Percentiles rank a stretch among this genome's conserved stretches.
phyloP scores from a whole-genome alignment of 345 rosid species.

The Lepidium aucheri region DNA sequence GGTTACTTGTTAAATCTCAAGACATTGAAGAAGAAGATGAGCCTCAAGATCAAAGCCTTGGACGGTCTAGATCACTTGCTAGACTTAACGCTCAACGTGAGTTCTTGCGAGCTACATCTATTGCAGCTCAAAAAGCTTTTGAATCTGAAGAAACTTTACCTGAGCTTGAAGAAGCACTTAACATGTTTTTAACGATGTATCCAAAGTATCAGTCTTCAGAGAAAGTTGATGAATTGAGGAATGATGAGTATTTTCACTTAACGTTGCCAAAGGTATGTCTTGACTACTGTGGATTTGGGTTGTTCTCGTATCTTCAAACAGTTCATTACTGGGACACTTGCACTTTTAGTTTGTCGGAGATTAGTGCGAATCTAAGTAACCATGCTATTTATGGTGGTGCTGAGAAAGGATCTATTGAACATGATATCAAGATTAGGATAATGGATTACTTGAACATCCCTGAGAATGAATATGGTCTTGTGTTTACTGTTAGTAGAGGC shows the following conservation, averaged over 20 bases:
- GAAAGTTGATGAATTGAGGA: slow-evolving; percentile 77
- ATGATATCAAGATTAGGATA: slow-evolving; percentile 82
- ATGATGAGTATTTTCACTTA: slow-evolving; percentile 70
- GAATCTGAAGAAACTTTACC: slow-evolving; percentile 71
- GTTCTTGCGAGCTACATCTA: slow-evolving; percentile 83
- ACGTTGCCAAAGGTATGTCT: slow-evolving; percentile 91
- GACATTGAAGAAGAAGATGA: slow-evolving; percentile 56
- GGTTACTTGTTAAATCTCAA: slow-evolving; percentile 76
- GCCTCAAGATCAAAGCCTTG: slow-evolving; percentile 59
- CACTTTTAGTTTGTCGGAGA: slow-evolving; percentile 91
- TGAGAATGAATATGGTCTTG: slow-evolving; percentile 95
- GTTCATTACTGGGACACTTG: slow-evolving; percentile 96
- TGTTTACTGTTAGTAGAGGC: slow-evolving; percentile 99
- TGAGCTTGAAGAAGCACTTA: slow-evolving; percentile 49
- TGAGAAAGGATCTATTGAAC: slow-evolving; percentile 79
- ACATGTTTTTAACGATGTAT: slow-evolving; percentile 76
- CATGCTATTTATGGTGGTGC: slow-evolving; percentile 95
- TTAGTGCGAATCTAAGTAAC: slow-evolving; percentile 90
- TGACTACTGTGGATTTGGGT: slow-evolving; percentile 94
- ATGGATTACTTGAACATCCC: slow-evolving; percentile 98
- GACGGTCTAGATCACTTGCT: slow-evolving; percentile 91
- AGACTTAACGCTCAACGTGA: slow-evolving; percentile 90
- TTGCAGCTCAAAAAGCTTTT: slow-evolving; percentile 71
- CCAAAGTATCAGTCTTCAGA: slow-evolving; percentile 78
- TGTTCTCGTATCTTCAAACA: slow-evolving; percentile 86